A percentile compares a stretch with the other conserved stretches of the same genome.
Evolutionary conservation across 75 land plant species (phyloP).

Genomic region (Azolla pinnata): DNA sequence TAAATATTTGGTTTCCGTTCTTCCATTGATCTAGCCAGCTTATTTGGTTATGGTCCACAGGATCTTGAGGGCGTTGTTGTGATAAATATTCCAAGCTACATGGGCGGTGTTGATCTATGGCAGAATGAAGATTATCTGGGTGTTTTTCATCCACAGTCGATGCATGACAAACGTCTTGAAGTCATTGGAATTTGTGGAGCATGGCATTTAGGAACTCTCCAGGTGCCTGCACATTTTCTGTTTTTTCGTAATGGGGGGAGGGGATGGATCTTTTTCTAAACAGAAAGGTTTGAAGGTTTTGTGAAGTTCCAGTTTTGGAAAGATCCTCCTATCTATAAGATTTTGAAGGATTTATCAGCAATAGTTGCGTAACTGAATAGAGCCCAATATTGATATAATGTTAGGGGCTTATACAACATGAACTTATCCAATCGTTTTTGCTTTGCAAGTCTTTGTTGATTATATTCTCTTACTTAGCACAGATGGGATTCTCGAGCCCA

Average conservation of each 20-base stretch:
- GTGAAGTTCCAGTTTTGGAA: too few species aligned
- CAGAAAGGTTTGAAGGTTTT: too few species aligned
- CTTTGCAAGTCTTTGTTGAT: background rate
- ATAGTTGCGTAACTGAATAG: too few species aligned
- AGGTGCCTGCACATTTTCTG: conserved; percentile 29
- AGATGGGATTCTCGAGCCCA: conserved; percentile 88
- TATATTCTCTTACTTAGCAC: background rate
- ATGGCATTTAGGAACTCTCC: conserved; percentile 86
- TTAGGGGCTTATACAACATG: too few species aligned
- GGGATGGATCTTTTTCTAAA: too few species aligned
- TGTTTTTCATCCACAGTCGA: conserved; percentile 56
- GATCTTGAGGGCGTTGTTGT: conserved; percentile 70
- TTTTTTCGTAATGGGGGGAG: background rate
- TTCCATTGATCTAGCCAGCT: background rate
- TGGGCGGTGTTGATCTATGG: conserved; percentile 93
- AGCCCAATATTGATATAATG: too few species aligned
- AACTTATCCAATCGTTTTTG: background rate
- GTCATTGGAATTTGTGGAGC: conserved; percentile 69
- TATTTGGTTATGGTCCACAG: conserved; percentile 28
- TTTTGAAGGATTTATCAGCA: too few species aligned
- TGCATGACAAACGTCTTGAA: conserved; percentile 78
- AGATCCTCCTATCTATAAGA: too few species aligned
- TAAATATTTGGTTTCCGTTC: too few species aligned
- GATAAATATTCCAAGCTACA: conserved; percentile 77
- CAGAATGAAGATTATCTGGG: conserved; percentile 81